A percentile compares a stretch with the other conserved stretches of the same genome.
phyloP scores from a whole-genome alignment of 768 basidiomycete genomes.

The Rhodotorula kratochvilovae region DNA sequence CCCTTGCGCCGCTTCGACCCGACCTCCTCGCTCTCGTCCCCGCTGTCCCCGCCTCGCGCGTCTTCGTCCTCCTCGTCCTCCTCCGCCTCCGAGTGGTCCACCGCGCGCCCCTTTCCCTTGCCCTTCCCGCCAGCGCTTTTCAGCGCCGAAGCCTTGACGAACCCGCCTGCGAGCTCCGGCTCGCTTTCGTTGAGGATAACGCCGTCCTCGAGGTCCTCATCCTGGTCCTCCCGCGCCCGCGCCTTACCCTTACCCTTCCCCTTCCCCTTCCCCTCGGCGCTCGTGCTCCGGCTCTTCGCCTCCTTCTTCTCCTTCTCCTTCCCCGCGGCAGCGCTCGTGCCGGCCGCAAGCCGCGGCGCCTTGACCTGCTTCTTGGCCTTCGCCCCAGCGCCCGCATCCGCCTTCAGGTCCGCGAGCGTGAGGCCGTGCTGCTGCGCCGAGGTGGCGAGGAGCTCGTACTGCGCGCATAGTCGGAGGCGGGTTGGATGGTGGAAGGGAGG shows the following conservation, averaged over 20 bases:
- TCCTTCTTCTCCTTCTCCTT: not conserved
- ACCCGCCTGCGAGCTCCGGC: not conserved
- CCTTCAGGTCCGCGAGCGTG: slow-evolving; percentile 26
- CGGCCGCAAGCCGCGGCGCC: not conserved
- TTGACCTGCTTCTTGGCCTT: not conserved
- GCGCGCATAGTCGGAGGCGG: not conserved
- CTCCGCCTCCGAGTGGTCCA: not conserved
- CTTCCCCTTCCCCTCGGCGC: not conserved
- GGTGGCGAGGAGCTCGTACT: slow-evolving; percentile 32
- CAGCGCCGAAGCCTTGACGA: slow-evolving; percentile 15
- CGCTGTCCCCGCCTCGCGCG: not conserved
- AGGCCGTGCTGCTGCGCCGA: slow-evolving; percentile 26
- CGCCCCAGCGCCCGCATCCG: slow-evolving; percentile 12
- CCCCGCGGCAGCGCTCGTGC: not conserved
- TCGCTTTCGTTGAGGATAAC: not conserved
- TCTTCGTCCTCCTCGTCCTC: not conserved
- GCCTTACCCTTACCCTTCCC: not conserved
- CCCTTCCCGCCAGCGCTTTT: not conserved
- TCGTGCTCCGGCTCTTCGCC: not conserved
- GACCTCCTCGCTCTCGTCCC: slow-evolving; percentile 8
- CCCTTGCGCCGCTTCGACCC: not conserved
- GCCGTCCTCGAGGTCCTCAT: not conserved
- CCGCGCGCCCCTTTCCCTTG: not conserved
- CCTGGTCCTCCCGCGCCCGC: not conserved
- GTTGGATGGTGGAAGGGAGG: not conserved